Percentiles rank a stretch among this genome's conserved stretches.
These are phyloP conservation scores for Castanospermum australe DNA, from an alignment of 306 rosid genomes.

Conservation along the genomic window DNA sequence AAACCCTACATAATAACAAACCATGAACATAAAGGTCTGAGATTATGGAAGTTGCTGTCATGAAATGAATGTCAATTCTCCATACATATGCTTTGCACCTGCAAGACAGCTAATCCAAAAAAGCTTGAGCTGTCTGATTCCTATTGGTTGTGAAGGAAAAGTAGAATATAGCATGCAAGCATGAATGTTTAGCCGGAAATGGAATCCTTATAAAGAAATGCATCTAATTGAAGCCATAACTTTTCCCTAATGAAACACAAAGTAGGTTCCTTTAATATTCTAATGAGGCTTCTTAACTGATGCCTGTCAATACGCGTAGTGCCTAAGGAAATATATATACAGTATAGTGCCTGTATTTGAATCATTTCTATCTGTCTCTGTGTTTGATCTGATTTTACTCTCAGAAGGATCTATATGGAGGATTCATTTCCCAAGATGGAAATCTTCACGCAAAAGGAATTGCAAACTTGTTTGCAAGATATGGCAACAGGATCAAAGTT, in stretches of 20 bases:
- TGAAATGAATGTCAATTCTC: constrained; percentile 37
- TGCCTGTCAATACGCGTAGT: constrained; percentile 44
- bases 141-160: constrained; percentile 45
- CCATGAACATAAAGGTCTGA: constrained; percentile 33
- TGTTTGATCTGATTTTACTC: constrained; percentile 27
- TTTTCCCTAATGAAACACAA: constrained; percentile 39
- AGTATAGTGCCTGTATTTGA: constrained; percentile 32
- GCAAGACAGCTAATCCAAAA: constrained; percentile 42
- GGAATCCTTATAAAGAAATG: constrained; percentile 41
- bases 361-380: constrained; percentile 40
- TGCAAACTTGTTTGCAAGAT: constrained; percentile 56
- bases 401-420: constrained; percentile 42
- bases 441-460: constrained; percentile 49
- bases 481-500: constrained; percentile 50
- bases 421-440: constrained; percentile 61
- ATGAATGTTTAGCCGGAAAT: constrained; percentile 32
- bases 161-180: constrained; percentile 51
- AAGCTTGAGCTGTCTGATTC: constrained; percentile 54
- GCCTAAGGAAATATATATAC: constrained; percentile 35
- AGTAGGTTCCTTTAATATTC: constrained; percentile 40
- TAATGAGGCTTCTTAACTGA: constrained; percentile 29
- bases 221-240: constrained; percentile 41
- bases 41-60: constrained; percentile 38
- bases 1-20: constrained; percentile 21
- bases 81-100: constrained; percentile 35